These are phyloP conservation scores for Penicillium sp. DNA, from an alignment of 2,329 filamentous ascomycete species.

Conservation along the genomic window DNA sequence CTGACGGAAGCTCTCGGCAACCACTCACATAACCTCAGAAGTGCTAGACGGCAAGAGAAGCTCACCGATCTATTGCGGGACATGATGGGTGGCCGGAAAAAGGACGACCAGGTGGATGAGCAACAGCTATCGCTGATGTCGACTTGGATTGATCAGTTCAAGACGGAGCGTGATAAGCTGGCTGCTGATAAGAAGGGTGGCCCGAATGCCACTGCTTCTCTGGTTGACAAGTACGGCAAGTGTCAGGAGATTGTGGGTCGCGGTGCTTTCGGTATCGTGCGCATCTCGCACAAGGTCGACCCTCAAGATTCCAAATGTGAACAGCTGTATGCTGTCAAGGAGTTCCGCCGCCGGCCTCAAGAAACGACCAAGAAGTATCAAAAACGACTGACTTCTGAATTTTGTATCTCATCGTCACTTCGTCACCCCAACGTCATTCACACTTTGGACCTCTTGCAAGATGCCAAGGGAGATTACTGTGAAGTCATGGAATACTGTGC, in stretches of 20 bases:
- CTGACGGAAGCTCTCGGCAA: conserved; percentile 51
- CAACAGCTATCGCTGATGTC: conserved; percentile 86
- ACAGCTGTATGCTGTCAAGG: conserved; percentile 93
- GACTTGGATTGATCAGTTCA: conserved; percentile 88
- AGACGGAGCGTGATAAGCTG: conserved; percentile 70
- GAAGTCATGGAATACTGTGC: conserved; percentile 99
- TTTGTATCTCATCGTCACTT: conserved; percentile 94
- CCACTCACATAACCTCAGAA: conserved; percentile 82
- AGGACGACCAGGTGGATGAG: conserved; percentile 54
- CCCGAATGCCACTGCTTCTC: conserved; percentile 62
- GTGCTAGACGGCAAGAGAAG: conserved; percentile 86
- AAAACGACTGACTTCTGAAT: conserved; percentile 92
- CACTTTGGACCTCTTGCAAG: conserved; percentile 87
- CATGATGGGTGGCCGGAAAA: conserved; percentile 71
- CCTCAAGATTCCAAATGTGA: conserved; percentile 67
- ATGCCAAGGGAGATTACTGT: conserved; percentile 94
- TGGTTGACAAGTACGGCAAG: conserved; percentile 96
- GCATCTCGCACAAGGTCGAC: conserved; percentile 91
- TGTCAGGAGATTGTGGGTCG: conserved; percentile 94
- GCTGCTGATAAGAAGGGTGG: conserved; percentile 68
- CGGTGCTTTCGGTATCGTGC: conserved; percentile 91
- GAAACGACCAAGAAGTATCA: conserved; percentile 97
- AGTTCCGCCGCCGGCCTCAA: conserved; percentile 86
- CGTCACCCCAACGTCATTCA: conserved; percentile 97
- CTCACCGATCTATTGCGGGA: conserved; percentile 82